Base-by-base conservation (phyloP, 306 rosid species). In the Gastrolobium villosum region DNA sequence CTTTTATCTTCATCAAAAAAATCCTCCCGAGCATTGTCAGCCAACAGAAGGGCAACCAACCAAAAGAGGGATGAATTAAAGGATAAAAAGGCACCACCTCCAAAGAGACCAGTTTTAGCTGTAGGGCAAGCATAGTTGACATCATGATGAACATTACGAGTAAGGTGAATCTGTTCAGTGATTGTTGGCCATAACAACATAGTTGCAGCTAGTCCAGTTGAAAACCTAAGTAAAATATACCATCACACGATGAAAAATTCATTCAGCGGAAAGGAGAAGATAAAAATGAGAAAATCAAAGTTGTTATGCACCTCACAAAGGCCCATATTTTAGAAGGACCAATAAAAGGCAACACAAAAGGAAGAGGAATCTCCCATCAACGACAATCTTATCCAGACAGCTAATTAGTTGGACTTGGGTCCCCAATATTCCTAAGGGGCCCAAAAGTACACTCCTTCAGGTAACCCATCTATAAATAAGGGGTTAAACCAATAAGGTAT, bases 1-100 rank as follows among this genome's bases (percentile, higher is more conserved):
- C 79, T 84, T 49, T 70, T 68, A 13, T 76, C 86, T 68, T 90
- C 94, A 8, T 91, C 98, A 2, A 95, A 86, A 86, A 83, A 89
- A 82, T 94, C 98, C 78, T 92, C 97, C 1, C 97, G 87, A 13
- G 89, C 98, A 76, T 92, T 94, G 70, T 80, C 90, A 1, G 98
- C 98, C 40, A 94, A 62, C 98, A 94, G 89, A 2, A 94, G 94
- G 3, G 98, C 90, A 45, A 94, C 86, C 94, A 94, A 73, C 99
- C 99, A 95, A 76, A 91, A 79, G 68, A 93, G 98, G 45, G 89
- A 70, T n/a, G 99, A 82, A 81, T 94, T 97, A 5, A 94, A 94
- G 54, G 97, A 90, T 44, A 90, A 80, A 52, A 94, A 94, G 39
- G 97, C 98, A 37, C 98, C 97, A 0, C 97, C 97, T 4, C 98